Evolutionary conservation across 1,139 yeast genomes (phyloP).

Genomic region (Kazachstania sp.): DNA sequence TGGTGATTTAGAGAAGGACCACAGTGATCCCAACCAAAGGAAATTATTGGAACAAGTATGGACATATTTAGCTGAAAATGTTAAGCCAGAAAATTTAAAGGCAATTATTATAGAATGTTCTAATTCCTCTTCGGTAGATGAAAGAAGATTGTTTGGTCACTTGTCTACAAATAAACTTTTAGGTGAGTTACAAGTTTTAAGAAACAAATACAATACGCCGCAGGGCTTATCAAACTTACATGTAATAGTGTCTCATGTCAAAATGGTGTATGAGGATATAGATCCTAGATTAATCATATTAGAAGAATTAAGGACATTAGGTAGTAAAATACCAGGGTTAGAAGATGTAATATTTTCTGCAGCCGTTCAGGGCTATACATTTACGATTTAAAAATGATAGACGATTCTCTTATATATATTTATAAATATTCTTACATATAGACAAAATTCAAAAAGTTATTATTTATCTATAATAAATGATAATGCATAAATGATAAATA

Average conservation of each 20-base stretch:
- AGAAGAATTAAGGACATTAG: constrained; percentile 36
- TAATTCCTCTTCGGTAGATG: constrained; percentile 40
- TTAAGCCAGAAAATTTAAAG: constrained; percentile 35
- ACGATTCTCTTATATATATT: neutral
- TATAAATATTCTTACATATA: neutral
- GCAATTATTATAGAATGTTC: constrained; percentile 76
- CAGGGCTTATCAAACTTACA: constrained; percentile 36
- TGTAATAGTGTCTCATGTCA: constrained; percentile 64
- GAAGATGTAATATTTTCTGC: constrained; percentile 20
- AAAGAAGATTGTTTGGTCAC: constrained; percentile 61
- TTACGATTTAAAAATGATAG: constrained; percentile 10
- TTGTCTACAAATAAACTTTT: constrained; percentile 59
- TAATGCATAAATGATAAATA: neutral
- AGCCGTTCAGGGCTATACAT: constrained; percentile 26
- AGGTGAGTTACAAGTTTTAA: constrained; percentile 44
- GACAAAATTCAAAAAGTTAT: too few species aligned
- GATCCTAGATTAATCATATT: constrained; percentile 54
- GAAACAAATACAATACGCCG: constrained; percentile 12
- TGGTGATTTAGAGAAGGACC: constrained; percentile 37
- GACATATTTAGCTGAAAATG: constrained; percentile 44
- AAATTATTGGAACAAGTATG: constrained; percentile 46
- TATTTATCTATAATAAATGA: too few species aligned
- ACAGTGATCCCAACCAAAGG: constrained; percentile 27
- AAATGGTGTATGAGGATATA: constrained; percentile 38
- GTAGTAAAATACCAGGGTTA: constrained; percentile 12